Base-by-base conservation (phyloP, 129 eudicot species). In the Flaveria bidentis region DNA sequence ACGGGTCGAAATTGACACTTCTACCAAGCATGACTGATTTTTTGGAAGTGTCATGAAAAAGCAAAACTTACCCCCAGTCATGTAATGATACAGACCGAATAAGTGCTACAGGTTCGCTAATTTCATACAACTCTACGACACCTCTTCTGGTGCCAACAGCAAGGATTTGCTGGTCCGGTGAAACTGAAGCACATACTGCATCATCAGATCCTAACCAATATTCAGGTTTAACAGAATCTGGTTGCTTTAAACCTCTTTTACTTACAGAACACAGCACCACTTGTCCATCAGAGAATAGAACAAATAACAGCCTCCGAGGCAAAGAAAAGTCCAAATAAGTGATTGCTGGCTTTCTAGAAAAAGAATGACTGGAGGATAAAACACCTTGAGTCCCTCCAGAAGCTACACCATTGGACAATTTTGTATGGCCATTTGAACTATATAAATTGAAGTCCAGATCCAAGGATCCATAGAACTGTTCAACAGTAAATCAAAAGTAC, bases 121-220 rank as follows among this genome's bases (percentile, higher is more conserved):
- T 85, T 66, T 94, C 90, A 80, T 94, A 94, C 67, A 94, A 70
- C 81, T 91, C 93, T 30, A 91, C 88, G 72, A 82, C 83, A 28
- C 98, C 98, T 81, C 82, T 86, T 82, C 81, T 85, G 79, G 98
- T 94, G n/a, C 97, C 98, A 69, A 87, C 98, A 78, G 98, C 98
- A 82, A 94, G 96, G 51, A 91, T 84, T 77, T 91, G 90, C 75
- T 94, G 97, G 76, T 90, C 97, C 16, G 96, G 88, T 74, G 98
- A 89, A 75, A 88, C 73, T 69, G 98, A 91, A 72, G 86, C 87
- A 80, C 97, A 94, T 17, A 86, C 92, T 26, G 92, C 93, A 77
- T 94, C 98, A 67, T 84, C 86, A 23, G 93, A 81, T 55, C 89
- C 96, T 79, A 94, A 82, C 56, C 75, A 61, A 86, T 79, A 88